Evolutionary conservation across 1,284 basidiomycete species (phyloP).

Genomic region (Wallemia mellicola): DNA sequence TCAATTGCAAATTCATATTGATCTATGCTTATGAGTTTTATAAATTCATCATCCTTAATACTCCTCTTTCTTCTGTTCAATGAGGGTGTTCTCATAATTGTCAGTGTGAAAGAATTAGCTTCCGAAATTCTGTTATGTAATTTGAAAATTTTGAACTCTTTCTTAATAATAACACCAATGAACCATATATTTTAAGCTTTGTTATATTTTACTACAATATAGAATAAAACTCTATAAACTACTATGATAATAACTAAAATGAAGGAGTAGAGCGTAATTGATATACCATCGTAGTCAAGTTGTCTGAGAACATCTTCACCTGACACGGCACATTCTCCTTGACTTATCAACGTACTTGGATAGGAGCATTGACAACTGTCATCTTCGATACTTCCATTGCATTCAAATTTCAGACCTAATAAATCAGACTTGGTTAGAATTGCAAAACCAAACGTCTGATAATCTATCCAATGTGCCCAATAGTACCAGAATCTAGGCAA

Average conservation of each 20-base stretch:
- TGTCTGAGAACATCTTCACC: conserved; percentile 14
- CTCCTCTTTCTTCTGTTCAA: neutral
- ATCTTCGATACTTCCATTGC: conserved; percentile 12
- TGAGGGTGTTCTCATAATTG: neutral
- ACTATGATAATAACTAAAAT: conserved; percentile 15
- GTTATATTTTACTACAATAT: too few species aligned
- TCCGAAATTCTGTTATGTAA: neutral
- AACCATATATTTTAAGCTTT: too few species aligned
- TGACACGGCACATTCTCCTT: conserved; percentile 10
- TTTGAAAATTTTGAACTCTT: neutral
- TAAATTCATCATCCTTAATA: neutral
- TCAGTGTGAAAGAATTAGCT: neutral
- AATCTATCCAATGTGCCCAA: conserved; percentile 22
- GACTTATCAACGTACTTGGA: conserved; percentile 10
- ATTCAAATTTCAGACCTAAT: conserved; percentile 21
- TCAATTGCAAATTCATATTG: neutral
- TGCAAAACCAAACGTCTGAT: conserved; percentile 20
- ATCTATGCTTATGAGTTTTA: neutral
- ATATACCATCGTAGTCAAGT: conserved; percentile 8
- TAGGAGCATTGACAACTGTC: conserved; percentile 14
- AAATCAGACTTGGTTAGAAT: conserved; percentile 23
- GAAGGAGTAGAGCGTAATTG: conserved; percentile 10
- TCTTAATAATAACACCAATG: too few species aligned
- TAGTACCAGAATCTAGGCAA: conserved; percentile 29
- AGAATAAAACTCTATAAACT: conserved; percentile 13